phyloP scores from a whole-genome alignment of 148 eudicot genomes.

The Camellia sinensis region DNA sequence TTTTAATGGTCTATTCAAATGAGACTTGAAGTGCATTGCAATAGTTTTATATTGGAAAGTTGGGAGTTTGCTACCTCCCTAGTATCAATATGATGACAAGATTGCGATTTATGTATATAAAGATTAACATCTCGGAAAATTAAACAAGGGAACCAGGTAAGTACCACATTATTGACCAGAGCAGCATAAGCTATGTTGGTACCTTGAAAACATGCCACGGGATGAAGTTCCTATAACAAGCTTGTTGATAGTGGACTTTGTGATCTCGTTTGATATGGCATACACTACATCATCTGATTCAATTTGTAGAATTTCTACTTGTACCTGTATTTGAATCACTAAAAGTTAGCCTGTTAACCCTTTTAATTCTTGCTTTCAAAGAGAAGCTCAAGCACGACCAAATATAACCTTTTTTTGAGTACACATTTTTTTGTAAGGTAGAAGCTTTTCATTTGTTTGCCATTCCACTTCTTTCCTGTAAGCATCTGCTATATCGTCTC shows the following conservation, averaged over 20 bases:
- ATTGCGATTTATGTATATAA: background rate
- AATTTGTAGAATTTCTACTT: slow-evolving; percentile 39
- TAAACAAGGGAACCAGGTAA: background rate
- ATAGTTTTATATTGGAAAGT: background rate
- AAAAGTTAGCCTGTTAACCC: slow-evolving; percentile 4
- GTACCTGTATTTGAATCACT: slow-evolving; percentile 43
- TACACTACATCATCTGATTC: slow-evolving; percentile 66
- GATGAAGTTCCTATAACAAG: slow-evolving; percentile 89
- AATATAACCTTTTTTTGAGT: slow-evolving; percentile 39
- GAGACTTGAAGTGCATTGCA: background rate
- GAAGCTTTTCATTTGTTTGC: slow-evolving; percentile 65
- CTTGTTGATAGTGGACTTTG: slow-evolving; percentile 31
- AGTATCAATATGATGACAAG: background rate
- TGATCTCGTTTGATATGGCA: slow-evolving; percentile 4
- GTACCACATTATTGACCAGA: background rate
- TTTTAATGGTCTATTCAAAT: background rate
- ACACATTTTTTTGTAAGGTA: slow-evolving; percentile 55
- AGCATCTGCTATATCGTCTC: slow-evolving; percentile 73
- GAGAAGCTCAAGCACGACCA: slow-evolving; percentile 7
- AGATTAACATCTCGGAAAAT: background rate
- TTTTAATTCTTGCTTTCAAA: background rate
- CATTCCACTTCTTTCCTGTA: slow-evolving; percentile 70
- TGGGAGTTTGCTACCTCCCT: background rate
- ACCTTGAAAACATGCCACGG: slow-evolving; percentile 77
- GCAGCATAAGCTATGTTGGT: background rate